Base-by-base conservation (phyloP, 2,329 filamentous ascomycete genomes). In the Aaosphaeria arxii region DNA sequence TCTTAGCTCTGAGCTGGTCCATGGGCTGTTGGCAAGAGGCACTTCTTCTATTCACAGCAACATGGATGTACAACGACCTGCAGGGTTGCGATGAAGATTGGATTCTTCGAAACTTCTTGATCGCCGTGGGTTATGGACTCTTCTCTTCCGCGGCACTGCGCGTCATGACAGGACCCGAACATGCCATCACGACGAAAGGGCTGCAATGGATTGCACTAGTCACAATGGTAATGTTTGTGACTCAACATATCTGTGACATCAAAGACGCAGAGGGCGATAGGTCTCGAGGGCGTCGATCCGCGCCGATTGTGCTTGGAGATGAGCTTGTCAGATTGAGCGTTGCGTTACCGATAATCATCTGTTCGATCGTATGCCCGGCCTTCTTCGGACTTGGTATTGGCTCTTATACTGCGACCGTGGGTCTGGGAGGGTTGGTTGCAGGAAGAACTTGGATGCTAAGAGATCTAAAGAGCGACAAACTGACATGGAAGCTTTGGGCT, bases 261-360 rank as follows among this genome's bases (percentile, higher is more conserved):
- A 56, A 65, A 6, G 70, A 73, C 39, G 59, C 39, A 28, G 41
- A 43, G 30, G 47, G 51, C 9, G 47, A 51, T 40, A n/a, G 30
- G 85, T 77, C 91, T 90, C 44, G 88, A 90, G 48, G 89, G 88
- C 11, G 89, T 91, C 47, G 87, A 91, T 61, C 88, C 84, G 82
- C 90, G 90, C 74, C 88, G 86, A 79, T 90, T 87, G 75, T 90
- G 86, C 72, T 91, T 90, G 49, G 49, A 85, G 64, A 90, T 35
- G 29, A 7, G n/a, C 7, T 52, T 47, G 31, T 36, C 24, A 7
- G 51, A 31, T 59, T 46, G 48, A 50, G 42, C 31, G 49, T 57
- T 40, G 55, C 49, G 24, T 32, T 47, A 5, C 40, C 43, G 11
- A 43, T 61, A 30, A 32, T 46, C 24, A 42, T 51, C 13, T 64